Evolutionary conservation across 192 early-diverging fungal species (phyloP), one percentile per base, ranked within the genome.

Genomic region (Gaertneriomyces sp.): DNA sequence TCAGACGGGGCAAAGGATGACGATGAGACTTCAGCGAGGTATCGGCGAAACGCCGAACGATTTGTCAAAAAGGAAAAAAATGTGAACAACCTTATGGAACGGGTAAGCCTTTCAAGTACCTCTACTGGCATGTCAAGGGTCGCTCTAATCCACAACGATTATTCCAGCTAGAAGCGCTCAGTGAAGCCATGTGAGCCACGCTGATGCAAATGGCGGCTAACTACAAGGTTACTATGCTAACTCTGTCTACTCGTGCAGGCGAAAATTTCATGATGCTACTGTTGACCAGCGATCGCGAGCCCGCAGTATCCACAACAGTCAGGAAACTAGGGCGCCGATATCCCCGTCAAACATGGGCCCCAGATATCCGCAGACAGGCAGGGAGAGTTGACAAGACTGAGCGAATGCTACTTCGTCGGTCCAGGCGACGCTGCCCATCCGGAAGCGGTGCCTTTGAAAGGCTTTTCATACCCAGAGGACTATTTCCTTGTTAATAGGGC

Each of bases 11-110:
- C 44, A 70, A 61, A 12, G 47, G 55, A 70, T 7, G 33, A 54
- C 7, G 69, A 70, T 50, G 55, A 63, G 17, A 61, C 54, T 47
- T 63, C 61, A 19, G 52, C 61, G 17, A 52, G 61, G 6, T 63
- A 63, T 43, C 62, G 50, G 45, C 45, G 53, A 4, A 70, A 70
- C 52, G 69, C 60, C 20, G 69, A 70, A 33, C 53, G 60, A 16
- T 70, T 70, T 52, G 60, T 61, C 5, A 63, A 63, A 39, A 54
- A 54, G 54, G 69, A 70, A 44, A 49, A 42, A 12, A 53, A 70
- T 57, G 69, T 70, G 25, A 70, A 70, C 39, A 58, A 50, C 39
- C 54, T 70, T 0, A 70, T 70, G 69, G 38, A 58, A 17, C 59
- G 60, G 61, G 69, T 70, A 58, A 10, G 59, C 45, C 8, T 12